Conservation (phyloP, 208 protist genomes). For the Trichomonas tenax region DNA sequence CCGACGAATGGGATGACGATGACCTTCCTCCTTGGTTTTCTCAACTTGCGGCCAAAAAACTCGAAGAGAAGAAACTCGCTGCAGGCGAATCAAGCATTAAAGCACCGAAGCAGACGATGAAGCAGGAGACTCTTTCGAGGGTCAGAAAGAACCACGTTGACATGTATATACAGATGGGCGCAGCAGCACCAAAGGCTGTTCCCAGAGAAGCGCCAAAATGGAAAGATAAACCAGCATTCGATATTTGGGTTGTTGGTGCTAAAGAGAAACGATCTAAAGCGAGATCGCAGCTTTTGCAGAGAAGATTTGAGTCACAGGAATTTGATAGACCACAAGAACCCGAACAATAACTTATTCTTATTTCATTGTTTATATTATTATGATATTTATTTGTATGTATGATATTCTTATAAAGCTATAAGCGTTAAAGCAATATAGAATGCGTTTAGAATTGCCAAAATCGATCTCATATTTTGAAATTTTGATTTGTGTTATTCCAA, state of each 20-base stretch:
- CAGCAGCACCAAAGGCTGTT: neutral
- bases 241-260: neutral
- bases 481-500: too few species aligned
- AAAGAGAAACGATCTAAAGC: neutral
- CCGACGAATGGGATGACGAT: neutral
- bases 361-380: too few species aligned
- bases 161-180: neutral
- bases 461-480: too few species aligned
- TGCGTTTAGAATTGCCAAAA: too few species aligned
- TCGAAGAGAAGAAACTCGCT: conserved; percentile 14
- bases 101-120: neutral
- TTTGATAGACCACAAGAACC: too few species aligned
- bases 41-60: neutral
- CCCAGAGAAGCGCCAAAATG: neutral
- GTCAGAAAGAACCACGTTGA: neutral
- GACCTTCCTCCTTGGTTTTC: neutral
- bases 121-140: neutral
- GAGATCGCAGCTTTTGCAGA: neutral
- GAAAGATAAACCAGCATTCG: neutral
- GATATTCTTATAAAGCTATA: too few species aligned
- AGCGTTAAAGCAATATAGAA: too few species aligned
- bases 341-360: too few species aligned
- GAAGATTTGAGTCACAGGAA: neutral
- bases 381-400: too few species aligned
- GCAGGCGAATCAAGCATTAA: neutral